phyloP scores from a whole-genome alignment of 208 protist species.

The Vickermania spadyakhi region DNA sequence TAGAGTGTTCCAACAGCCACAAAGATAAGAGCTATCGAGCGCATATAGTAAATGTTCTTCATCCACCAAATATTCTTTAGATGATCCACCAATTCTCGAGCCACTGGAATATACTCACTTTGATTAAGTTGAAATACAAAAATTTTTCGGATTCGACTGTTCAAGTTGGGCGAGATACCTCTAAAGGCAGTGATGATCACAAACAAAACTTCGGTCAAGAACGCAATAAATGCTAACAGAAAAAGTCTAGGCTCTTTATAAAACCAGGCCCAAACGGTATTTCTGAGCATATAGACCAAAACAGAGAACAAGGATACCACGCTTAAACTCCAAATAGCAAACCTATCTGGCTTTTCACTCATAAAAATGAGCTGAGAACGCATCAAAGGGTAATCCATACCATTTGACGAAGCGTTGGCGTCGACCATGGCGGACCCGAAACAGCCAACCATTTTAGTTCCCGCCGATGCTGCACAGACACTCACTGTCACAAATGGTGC shows the following conservation, averaged over 20 bases:
- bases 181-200: conserved; percentile 22
- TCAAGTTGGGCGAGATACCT: not conserved
- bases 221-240: conserved; percentile 20
- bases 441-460: conserved; percentile 70
- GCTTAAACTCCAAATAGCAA: conserved; percentile 10
- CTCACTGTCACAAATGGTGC: conserved; percentile 57
- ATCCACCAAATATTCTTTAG: conserved; percentile 70
- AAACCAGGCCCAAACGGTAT: not conserved
- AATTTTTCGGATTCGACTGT: not conserved
- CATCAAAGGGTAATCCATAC: conserved; percentile 69
- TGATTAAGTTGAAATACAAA: not conserved
- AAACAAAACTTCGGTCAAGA: conserved; percentile 26
- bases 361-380: conserved; percentile 44
- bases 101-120: not conserved
- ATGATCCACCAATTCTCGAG: conserved; percentile 23
- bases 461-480: conserved; percentile 42
- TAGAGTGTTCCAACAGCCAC: conserved; percentile 21
- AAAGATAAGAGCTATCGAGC: conserved; percentile 55
- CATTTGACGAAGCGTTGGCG: conserved; percentile 38
- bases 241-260: conserved; percentile 5
- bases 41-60: conserved; percentile 59
- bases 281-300: conserved; percentile 7
- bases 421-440: conserved; percentile 72
- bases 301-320: conserved; percentile 5
- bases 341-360: conserved; percentile 27